phyloP scores from a whole-genome alignment of 1,284 basidiomycete species.

The Pholiota adiposa region DNA sequence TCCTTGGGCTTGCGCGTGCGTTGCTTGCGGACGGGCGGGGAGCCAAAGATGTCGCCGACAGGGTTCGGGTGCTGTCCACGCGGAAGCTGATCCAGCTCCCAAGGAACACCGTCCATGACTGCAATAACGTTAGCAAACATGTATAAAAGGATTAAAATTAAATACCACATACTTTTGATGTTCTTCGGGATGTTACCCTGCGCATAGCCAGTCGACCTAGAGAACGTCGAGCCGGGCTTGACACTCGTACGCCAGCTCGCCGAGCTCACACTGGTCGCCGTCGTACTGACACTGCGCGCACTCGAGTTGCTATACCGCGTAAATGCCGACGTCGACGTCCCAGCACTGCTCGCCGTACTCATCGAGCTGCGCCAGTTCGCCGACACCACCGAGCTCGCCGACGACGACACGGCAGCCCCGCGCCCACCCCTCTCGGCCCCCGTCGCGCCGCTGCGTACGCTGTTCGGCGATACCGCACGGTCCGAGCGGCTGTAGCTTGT shows the following conservation, averaged over 20 bases:
- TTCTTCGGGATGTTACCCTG: conserved; percentile 61
- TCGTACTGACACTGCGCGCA: conserved; percentile 71
- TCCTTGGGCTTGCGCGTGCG: conserved; percentile 69
- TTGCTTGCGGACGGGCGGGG: conserved; percentile 63
- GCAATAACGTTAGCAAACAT: background rate
- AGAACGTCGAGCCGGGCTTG: conserved; percentile 33
- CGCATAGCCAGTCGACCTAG: conserved; percentile 29
- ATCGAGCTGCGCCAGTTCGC: conserved; percentile 78
- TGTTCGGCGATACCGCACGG: conserved; percentile 50
- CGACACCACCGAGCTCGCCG: conserved; percentile 61
- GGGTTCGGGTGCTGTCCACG: conserved; percentile 65
- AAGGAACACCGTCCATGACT: conserved; percentile 79
- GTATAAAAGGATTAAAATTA: conserved; percentile 10
- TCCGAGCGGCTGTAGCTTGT: conserved; percentile 6
- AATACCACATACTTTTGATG: conserved; percentile 70
- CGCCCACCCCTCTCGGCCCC: conserved; percentile 29
- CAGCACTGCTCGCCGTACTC: conserved; percentile 67
- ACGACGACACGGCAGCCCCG: conserved; percentile 45
- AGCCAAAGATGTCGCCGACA: conserved; percentile 62
- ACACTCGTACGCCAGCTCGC: conserved; percentile 65
- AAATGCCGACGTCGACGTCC: conserved; percentile 70
- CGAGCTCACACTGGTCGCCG: conserved; percentile 68
- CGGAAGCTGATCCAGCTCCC: conserved; percentile 69
- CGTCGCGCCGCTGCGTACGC: conserved; percentile 39
- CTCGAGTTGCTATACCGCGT: conserved; percentile 81